Percentiles rank a stretch among this genome's conserved stretches.
Conservation (phyloP, 805 yeast species). For the Ascoidea asiatica region DNA sequence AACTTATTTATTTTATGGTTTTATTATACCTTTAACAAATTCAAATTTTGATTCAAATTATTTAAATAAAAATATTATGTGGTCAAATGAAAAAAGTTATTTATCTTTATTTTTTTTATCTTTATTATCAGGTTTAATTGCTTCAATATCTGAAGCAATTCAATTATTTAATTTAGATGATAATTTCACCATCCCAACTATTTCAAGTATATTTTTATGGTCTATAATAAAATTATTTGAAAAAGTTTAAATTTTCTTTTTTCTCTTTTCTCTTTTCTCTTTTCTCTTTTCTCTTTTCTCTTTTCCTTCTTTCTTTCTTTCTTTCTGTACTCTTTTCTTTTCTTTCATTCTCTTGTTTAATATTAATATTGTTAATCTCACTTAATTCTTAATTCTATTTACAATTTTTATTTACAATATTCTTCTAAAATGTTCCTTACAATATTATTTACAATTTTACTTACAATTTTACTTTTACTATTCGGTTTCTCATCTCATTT, state of each 20-base stretch:
- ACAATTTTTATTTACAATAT: no score
- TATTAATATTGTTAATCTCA: background rate
- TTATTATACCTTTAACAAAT: conserved; percentile 66
- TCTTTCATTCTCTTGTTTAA: background rate
- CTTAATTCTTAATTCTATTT: no score
- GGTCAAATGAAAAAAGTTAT: conserved; percentile 48
- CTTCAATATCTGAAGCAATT: conserved; percentile 77
- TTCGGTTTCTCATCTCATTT: no score
- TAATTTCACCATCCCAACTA: conserved; percentile 85
- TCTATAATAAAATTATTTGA: conserved; percentile 23
- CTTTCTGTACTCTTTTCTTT: background rate
- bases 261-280: background rate
- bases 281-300: background rate
- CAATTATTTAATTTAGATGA: conserved; percentile 74
- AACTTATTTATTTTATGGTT: conserved; percentile 60
- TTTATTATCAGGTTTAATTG: conserved; percentile 61
- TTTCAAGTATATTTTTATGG: conserved; percentile 57
- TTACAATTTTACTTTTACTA: no score
- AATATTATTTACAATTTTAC: no score
- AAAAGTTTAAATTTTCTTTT: background rate
- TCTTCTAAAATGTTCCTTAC: no score
- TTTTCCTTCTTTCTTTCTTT: background rate
- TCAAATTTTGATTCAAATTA: conserved; percentile 22
- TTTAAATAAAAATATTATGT: conserved; percentile 45
- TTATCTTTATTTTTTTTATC: conserved; percentile 42